Percentiles rank a stretch among this genome's conserved stretches.
These are phyloP conservation scores for Globisporangium paddicum DNA, from an alignment of 352 stramenopile genomes.

Conservation along the genomic window DNA sequence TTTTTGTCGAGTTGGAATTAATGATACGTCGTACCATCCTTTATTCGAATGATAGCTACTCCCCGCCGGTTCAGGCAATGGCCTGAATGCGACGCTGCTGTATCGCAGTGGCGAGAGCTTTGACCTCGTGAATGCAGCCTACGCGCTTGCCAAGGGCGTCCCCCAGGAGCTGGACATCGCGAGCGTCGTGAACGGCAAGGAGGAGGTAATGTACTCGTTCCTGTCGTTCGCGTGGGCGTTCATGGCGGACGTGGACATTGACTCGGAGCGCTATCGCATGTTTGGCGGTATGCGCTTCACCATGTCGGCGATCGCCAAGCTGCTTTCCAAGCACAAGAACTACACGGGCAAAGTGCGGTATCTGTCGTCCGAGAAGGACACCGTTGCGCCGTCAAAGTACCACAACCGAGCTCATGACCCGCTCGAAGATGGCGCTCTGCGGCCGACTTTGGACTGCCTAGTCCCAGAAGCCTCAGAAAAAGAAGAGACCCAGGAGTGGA, in stretches of 20 bases:
- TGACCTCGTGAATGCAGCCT: conserved; percentile 49
- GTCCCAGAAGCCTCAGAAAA: conserved; percentile 9
- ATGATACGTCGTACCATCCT: not conserved
- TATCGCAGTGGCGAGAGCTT: conserved; percentile 44
- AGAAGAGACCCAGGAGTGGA: conserved; percentile 18
- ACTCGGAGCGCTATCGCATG: conserved; percentile 54
- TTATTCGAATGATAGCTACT: conserved; percentile 24
- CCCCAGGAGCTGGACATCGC: conserved; percentile 57
- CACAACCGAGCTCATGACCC: conserved; percentile 19
- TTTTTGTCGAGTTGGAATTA: not conserved
- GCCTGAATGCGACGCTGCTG: conserved; percentile 49
- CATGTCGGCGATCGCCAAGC: conserved; percentile 34
- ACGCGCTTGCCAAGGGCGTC: conserved; percentile 57
- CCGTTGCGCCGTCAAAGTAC: conserved; percentile 26
- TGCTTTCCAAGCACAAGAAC: conserved; percentile 31
- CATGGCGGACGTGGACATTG: conserved; percentile 72
- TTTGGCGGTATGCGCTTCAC: conserved; percentile 58
- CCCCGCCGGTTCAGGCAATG: conserved; percentile 61
- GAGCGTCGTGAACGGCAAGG: conserved; percentile 38
- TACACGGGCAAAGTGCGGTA: conserved; percentile 40
- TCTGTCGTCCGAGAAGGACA: conserved; percentile 24
- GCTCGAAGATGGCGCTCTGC: conserved; percentile 4
- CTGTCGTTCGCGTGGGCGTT: conserved; percentile 84
- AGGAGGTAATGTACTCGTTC: conserved; percentile 68
- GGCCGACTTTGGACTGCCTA: conserved; percentile 21